Conservation (phyloP, 163 green algal genomes). For the Scenedesmus sp. region DNA sequence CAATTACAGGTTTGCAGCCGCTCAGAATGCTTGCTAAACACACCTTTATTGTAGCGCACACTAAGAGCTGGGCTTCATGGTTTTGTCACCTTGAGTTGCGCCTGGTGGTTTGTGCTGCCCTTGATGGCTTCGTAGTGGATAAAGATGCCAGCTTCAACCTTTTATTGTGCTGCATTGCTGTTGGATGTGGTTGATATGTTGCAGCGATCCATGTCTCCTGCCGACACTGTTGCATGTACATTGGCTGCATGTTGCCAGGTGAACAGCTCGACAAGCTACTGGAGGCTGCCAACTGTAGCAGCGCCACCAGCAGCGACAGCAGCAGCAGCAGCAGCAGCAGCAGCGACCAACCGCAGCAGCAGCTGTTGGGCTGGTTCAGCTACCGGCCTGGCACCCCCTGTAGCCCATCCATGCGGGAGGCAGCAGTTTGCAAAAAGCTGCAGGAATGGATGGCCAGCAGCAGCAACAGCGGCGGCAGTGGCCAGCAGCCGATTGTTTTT, state of each 20-base stretch:
- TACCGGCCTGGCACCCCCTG: slow-evolving; percentile 20
- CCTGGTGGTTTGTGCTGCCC: background rate
- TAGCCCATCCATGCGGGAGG: slow-evolving; percentile 53
- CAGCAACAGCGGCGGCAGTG: slow-evolving; percentile 37
- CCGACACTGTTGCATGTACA: background rate
- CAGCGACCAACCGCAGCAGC: background rate
- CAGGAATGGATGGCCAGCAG: slow-evolving; percentile 11
- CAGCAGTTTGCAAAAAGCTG: slow-evolving; percentile 36
- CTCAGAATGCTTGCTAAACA: too few relatives aligned
- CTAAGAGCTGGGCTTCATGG: too few relatives aligned
- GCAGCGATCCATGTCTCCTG: too few relatives aligned
- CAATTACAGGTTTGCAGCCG: background rate
- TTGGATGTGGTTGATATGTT: too few relatives aligned
- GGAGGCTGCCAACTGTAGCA: background rate
- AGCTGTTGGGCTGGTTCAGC: slow-evolving; percentile 56
- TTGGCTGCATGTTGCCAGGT: background rate
- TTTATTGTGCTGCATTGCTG: too few relatives aligned
- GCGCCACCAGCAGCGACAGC: background rate
- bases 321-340: background rate
- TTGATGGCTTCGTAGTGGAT: too few relatives aligned
- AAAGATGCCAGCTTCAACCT: too few relatives aligned
- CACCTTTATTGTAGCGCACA: too few relatives aligned
- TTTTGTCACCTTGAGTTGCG: background rate
- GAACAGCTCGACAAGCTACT: slow-evolving; percentile 5
- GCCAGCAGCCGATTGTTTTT: slow-evolving; percentile 48